A percentile compares a stretch with the other conserved stretches of the same genome.
phyloP scores from a whole-genome alignment of 2,329 filamentous ascomycete genomes.

The Neobulgaria alba region DNA sequence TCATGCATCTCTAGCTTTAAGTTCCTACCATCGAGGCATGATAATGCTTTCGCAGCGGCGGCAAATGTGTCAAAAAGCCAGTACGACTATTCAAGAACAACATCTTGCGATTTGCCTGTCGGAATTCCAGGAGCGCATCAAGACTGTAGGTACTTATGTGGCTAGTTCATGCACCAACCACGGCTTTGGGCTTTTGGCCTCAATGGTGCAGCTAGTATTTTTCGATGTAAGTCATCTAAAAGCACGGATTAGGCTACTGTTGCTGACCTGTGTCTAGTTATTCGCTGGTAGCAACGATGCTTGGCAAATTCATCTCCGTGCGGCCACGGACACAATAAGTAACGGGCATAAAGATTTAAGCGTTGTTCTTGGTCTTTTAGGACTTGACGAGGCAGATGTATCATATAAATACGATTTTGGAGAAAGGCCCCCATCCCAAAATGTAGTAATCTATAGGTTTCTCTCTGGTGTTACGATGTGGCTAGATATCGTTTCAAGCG shows the following conservation, averaged over 20 bases:
- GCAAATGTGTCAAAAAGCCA: conserved; percentile 5
- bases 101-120: conserved; percentile 28
- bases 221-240: conserved; percentile 35
- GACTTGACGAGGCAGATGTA: not conserved
- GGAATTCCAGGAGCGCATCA: conserved; percentile 36
- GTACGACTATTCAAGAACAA: conserved; percentile 20
- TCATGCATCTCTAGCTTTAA: conserved; percentile 47
- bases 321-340: conserved; percentile 10
- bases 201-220: conserved; percentile 44
- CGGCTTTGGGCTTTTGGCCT: conserved; percentile 36
- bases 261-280: conserved; percentile 26
- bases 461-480: conserved; percentile 40
- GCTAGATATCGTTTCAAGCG: conserved; percentile 41
- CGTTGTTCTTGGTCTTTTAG: not conserved
- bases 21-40: conserved; percentile 37
- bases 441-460: conserved; percentile 38
- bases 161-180: conserved; percentile 9
- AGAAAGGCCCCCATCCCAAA: conserved; percentile 25
- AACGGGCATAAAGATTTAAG: not conserved
- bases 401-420: not conserved
- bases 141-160: conserved; percentile 20
- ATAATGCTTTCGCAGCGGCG: conserved; percentile 23
- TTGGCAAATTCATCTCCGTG: conserved; percentile 22
- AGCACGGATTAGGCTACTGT: not conserved
- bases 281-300: conserved; percentile 32